Base-by-base conservation (phyloP, 2,329 filamentous ascomycete genomes). In the Botrytis cinerea region DNA sequence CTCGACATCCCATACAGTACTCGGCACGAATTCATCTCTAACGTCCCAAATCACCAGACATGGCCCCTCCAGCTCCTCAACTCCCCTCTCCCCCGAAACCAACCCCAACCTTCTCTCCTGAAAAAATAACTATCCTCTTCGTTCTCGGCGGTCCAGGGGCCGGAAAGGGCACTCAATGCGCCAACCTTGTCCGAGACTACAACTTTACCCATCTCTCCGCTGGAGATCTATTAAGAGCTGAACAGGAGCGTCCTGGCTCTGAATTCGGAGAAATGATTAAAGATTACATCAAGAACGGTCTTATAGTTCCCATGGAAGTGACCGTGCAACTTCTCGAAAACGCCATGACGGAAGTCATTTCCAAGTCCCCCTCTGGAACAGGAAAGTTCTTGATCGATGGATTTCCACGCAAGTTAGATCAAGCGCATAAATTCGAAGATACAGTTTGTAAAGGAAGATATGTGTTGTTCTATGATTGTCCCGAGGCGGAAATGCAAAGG, bases 301-400 rank as follows among this genome's bases (percentile, higher is more conserved):
- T 90, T 79, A 99, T 99, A 83, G 96, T 99, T 76, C 96, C 96
- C n/a, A 97, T 97, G 93, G 95, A 98, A 83, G 94, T 98, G 69
- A 99, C 96, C 8, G 92, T 99, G 74, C 92, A 95, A 80, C 85
- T 99, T 51, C 88, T 99, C 61, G 95, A 98, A 84, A 97, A 97
- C 83, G 94, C 95, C 74, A 98, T 99, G 93, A 87, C 87, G 73
- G 89, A 88, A 14, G 87, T 88, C 20, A 89, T 97, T 70, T 81
- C 86, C 73, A 83, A 86, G 73, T 83, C 85, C 76, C 78, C 76
- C 71, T 80, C 74, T 71, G 82, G 81, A 76, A 91, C 90, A 82
- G 88, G 88, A 71, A 90, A 92, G 79, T 98, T 98, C 86, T 84
- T 91, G 73, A 90, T 91, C 78, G 88, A 90, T 82, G 92, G 96